Conservation (phyloP, 2,329 filamentous ascomycete genomes). For the Ophiocordyceps camponoti-rufipedis region DNA sequence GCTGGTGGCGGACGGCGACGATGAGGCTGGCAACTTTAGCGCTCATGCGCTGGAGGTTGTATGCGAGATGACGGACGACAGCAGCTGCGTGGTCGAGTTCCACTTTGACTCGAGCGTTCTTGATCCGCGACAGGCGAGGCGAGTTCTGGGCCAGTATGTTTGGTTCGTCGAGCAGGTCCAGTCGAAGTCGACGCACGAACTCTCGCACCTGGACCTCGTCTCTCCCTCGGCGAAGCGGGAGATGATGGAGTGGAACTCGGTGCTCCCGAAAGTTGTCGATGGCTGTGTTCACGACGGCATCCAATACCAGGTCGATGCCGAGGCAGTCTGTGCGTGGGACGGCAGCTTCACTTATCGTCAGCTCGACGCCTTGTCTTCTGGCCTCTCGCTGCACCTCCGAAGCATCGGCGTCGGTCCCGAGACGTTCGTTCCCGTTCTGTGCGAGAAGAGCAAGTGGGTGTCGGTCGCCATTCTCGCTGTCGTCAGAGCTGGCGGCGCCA, state of each 20-base stretch:
- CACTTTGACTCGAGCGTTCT: slow-evolving; percentile 1
- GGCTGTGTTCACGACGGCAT: slow-evolving; percentile 23
- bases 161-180: slow-evolving; percentile 1
- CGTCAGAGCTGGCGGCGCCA: slow-evolving; percentile 14
- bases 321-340: slow-evolving; percentile 27
- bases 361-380: slow-evolving; percentile 6
- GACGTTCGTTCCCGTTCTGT: slow-evolving; percentile 12
- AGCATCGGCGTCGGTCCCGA: slow-evolving; percentile 1
- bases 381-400: slow-evolving; percentile 3
- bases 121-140: neutral
- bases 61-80: neutral
- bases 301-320: slow-evolving; percentile 15
- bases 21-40: slow-evolving; percentile 1
- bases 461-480: slow-evolving; percentile 14
- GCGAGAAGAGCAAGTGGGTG: slow-evolving; percentile 17
- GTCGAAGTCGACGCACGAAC: neutral
- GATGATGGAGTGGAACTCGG: slow-evolving; percentile 9
- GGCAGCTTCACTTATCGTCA: slow-evolving; percentile 22
- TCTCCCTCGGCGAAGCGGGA: neutral
- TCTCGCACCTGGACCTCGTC: neutral
- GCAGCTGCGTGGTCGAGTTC: neutral
- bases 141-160: slow-evolving; percentile 1
- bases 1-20: neutral
- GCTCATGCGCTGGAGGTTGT: slow-evolving; percentile 1
- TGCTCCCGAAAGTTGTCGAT: slow-evolving; percentile 3